phyloP scores from a whole-genome alignment of 805 yeast species.

The Saturnispora quitensis region DNA sequence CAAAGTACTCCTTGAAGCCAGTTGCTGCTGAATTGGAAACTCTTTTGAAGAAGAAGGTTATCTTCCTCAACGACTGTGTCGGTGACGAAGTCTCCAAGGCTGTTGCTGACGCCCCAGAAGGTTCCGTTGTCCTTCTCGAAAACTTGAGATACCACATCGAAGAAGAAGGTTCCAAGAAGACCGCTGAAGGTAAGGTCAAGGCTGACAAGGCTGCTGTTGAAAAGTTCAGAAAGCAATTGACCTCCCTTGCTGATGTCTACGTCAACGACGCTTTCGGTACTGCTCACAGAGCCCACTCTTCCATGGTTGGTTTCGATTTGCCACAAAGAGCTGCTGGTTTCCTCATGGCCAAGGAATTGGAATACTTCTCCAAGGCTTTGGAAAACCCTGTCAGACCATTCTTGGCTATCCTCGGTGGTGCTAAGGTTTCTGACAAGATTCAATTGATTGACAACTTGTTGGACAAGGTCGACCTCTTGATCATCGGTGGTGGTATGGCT shows the following conservation, averaged over 20 bases:
- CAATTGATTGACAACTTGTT: slow-evolving; percentile 95
- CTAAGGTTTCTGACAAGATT: slow-evolving; percentile 98
- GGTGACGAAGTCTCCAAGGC: slow-evolving; percentile 83
- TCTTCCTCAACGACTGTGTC: slow-evolving; percentile 84
- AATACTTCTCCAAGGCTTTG: slow-evolving; percentile 95
- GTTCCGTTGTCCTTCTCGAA: slow-evolving; percentile 85
- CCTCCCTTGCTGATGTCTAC: slow-evolving; percentile 92
- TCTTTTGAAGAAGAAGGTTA: slow-evolving; percentile 65
- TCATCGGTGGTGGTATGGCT: slow-evolving; percentile 99
- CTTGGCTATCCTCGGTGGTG: slow-evolving; percentile 98
- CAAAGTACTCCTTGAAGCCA: slow-evolving; percentile 87
- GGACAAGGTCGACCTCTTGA: slow-evolving; percentile 89
- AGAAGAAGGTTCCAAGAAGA: slow-evolving; percentile 86
- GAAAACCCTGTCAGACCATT: slow-evolving; percentile 98
- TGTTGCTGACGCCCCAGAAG: slow-evolving; percentile 63
- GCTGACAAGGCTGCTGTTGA: slow-evolving; percentile 79
- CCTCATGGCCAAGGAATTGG: slow-evolving; percentile 95
- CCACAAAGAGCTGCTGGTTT: slow-evolving; percentile 98
- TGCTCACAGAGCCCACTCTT: slow-evolving; percentile 99
- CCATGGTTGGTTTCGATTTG: slow-evolving; percentile 95
- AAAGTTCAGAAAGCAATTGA: slow-evolving; percentile 81
- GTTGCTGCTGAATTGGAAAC: slow-evolving; percentile 82
- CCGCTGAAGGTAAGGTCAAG: slow-evolving; percentile 85
- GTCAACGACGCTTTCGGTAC: slow-evolving; percentile 98
- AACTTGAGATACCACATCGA: slow-evolving; percentile 98